A percentile compares a stretch with the other conserved stretches of the same genome.
Evolutionary conservation across 2,329 filamentous ascomycete genomes (phyloP).

Genomic region (Aspergillus pseudoviridinutans): DNA sequence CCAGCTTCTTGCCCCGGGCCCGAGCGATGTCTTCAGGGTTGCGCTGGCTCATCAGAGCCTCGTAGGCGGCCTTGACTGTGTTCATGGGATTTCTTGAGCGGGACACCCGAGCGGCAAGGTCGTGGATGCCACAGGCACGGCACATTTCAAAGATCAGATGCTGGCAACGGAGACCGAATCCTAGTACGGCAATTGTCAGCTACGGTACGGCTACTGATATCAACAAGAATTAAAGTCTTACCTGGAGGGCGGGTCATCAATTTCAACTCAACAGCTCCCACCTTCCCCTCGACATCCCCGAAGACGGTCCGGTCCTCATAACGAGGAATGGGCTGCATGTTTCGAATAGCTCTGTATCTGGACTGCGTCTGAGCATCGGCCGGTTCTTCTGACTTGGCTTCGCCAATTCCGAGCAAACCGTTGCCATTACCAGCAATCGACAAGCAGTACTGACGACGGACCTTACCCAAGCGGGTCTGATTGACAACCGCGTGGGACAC

Average conservation of each 20-base stretch:
- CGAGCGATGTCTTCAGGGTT: slow-evolving; percentile 87
- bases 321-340: slow-evolving; percentile 85
- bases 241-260: slow-evolving; percentile 81
- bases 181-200: slow-evolving; percentile 44
- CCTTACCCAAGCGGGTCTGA: slow-evolving; percentile 95
- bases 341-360: slow-evolving; percentile 75
- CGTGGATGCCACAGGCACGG: slow-evolving; percentile 77
- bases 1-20: slow-evolving; percentile 87
- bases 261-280: slow-evolving; percentile 81
- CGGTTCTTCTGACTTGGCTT: slow-evolving; percentile 78
- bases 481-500: slow-evolving; percentile 75
- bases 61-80: slow-evolving; percentile 83
- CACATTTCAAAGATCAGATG: slow-evolving; percentile 93
- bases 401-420: slow-evolving; percentile 81
- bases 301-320: slow-evolving; percentile 93
- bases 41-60: slow-evolving; percentile 77
- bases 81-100: slow-evolving; percentile 96
- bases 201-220: slow-evolving; percentile 2
- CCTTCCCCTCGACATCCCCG: slow-evolving; percentile 77
- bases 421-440: slow-evolving; percentile 82
- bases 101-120: slow-evolving; percentile 77
- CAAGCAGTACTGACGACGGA: slow-evolving; percentile 70
- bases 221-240: slow-evolving; percentile 45
- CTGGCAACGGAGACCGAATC: slow-evolving; percentile 90
- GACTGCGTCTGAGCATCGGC: slow-evolving; percentile 67